Evolutionary conservation across 2,329 filamentous ascomycete genomes (phyloP).

Genomic region (Aspergillus puulaauensis): DNA sequence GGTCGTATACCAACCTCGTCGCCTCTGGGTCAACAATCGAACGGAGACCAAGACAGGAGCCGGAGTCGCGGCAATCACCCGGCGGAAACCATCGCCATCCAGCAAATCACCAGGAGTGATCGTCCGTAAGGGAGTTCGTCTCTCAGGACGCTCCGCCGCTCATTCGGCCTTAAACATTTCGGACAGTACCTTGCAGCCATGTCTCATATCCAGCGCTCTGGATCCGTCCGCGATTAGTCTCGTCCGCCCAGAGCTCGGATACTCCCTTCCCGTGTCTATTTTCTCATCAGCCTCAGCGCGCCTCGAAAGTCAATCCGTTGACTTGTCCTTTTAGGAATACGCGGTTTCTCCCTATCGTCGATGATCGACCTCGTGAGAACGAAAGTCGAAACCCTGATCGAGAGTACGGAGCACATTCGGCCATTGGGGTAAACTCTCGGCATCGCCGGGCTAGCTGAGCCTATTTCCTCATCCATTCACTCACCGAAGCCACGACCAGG

Average conservation of each 20-base stretch:
- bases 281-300: background rate
- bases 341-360: background rate
- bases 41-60: background rate
- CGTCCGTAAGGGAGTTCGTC: conserved; percentile 10
- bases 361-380: background rate
- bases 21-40: background rate
- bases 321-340: background rate
- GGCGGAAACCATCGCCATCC: background rate
- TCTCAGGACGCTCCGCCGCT: conserved; percentile 7
- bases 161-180: conserved; percentile 18
- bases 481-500: background rate
- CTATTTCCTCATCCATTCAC: background rate
- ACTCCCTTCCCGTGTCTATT: background rate
- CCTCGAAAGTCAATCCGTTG: background rate
- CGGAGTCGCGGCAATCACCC: background rate
- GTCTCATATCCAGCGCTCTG: conserved; percentile 9
- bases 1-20: background rate
- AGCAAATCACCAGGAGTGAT: background rate
- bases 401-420: background rate
- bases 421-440: background rate
- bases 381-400: background rate
- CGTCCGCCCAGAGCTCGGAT: background rate
- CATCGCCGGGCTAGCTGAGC: background rate
- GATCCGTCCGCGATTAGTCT: background rate
- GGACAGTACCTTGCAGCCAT: conserved; percentile 20